Evolutionary conservation across 345 rosid genomes (phyloP).

Genomic region (Aquilaria yunnanensis): DNA sequence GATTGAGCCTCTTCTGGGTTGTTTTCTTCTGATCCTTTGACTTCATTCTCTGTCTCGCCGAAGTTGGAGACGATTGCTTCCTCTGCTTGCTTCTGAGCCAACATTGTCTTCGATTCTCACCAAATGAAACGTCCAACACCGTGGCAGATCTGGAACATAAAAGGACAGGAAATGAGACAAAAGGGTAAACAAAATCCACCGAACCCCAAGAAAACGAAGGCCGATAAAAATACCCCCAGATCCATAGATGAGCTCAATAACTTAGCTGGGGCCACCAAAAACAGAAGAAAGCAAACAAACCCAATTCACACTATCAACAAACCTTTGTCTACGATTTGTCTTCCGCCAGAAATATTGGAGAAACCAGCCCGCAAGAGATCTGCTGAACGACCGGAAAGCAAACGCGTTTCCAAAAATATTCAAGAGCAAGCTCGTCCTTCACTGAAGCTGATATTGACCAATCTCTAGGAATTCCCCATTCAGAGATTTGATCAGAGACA

Average conservation of each 20-base stretch:
- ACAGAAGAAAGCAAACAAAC: neutral
- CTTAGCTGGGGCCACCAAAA: neutral
- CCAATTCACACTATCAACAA: neutral
- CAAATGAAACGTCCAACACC: conserved; percentile 21
- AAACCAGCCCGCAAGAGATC: conserved; percentile 12
- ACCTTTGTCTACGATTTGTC: conserved; percentile 23
- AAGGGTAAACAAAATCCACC: conserved; percentile 9
- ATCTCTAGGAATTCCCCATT: conserved; percentile 16
- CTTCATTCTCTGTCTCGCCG: conserved; percentile 43
- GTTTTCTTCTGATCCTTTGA: conserved; percentile 22
- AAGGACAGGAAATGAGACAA: conserved; percentile 35
- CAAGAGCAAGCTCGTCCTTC: neutral
- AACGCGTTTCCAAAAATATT: neutral
- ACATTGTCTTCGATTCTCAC: conserved; percentile 40
- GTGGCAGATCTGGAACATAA: conserved; percentile 35
- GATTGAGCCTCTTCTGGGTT: conserved; percentile 25
- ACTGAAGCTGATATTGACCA: conserved; percentile 8
- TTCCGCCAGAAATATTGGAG: conserved; percentile 20
- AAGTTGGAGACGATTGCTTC: conserved; percentile 74
- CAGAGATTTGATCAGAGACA: conserved; percentile 14
- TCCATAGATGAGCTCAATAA: conserved; percentile 12
- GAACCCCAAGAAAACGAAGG: conserved; percentile 30
- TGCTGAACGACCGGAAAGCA: conserved; percentile 10
- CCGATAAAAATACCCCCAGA: conserved; percentile 18
- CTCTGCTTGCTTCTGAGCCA: conserved; percentile 83